phyloP scores from a whole-genome alignment of 257 asterid species.

The Ehretia macrophylla region DNA sequence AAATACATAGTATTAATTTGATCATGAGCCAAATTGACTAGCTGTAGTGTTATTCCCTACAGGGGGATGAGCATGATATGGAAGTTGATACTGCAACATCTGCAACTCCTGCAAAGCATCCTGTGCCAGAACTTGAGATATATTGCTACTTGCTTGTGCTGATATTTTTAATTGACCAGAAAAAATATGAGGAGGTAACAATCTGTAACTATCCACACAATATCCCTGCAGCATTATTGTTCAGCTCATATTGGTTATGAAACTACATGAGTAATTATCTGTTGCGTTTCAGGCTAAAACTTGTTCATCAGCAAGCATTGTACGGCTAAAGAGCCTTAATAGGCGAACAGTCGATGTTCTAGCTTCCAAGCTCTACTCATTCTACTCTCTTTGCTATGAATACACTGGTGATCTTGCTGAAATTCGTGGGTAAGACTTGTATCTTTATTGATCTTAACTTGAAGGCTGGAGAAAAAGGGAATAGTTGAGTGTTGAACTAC shows the following conservation, averaged over 20 bases:
- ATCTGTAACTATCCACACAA: background rate
- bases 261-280: background rate
- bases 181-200: conserved; percentile 63
- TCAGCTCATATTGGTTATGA: background rate
- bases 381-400: conserved; percentile 74
- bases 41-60: conserved; percentile 19
- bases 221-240: background rate
- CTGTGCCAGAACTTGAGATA: conserved; percentile 78
- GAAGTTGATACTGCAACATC: conserved; percentile 75
- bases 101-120: conserved; percentile 49
- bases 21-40: background rate
- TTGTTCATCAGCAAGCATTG: conserved; percentile 71
- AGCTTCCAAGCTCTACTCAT: conserved; percentile 69
- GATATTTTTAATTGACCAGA: conserved; percentile 71
- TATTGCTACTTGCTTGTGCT: conserved; percentile 73
- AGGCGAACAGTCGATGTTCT: conserved; percentile 70
- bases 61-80: conserved; percentile 75
- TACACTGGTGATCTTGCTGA: conserved; percentile 75
- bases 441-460: background rate
- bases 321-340: conserved; percentile 53
- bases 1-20: background rate
- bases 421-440: conserved; percentile 56
- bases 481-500: no score
- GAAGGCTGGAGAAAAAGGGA: no score
- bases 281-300: conserved; percentile 55